Percentiles rank a stretch among this genome's conserved stretches.
Evolutionary conservation across 352 stramenopile genomes (phyloP).

Genomic region (Phytophthora tentaculata): DNA sequence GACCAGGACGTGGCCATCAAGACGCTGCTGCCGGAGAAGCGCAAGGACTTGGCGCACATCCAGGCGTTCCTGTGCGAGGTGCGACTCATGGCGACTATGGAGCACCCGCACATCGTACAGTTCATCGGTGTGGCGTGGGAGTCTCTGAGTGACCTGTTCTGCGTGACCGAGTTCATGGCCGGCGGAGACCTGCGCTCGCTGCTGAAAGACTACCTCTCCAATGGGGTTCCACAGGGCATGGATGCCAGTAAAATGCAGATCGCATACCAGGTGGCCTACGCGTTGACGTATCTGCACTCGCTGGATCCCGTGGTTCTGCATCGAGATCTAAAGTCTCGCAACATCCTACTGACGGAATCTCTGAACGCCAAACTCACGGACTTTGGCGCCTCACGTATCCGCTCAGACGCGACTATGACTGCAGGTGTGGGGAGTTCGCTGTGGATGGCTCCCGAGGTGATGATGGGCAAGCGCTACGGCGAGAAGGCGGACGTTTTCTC

Average conservation of each 20-base stretch:
- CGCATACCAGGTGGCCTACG: slow-evolving; percentile 36
- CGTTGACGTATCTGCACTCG: too few species aligned
- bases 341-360: slow-evolving; percentile 54
- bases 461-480: too few species aligned
- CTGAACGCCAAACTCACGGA: slow-evolving; percentile 55
- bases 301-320: too few species aligned
- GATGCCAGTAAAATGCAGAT: slow-evolving; percentile 40
- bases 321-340: slow-evolving; percentile 71
- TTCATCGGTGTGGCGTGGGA: too few species aligned
- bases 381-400: slow-evolving; percentile 44
- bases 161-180: slow-evolving; percentile 57
- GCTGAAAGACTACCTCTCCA: slow-evolving; percentile 32
- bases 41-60: slow-evolving; percentile 46
- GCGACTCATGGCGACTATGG: slow-evolving; percentile 43
- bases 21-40: slow-evolving; percentile 44
- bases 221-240: slow-evolving; percentile 23
- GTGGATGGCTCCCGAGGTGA: too few species aligned
- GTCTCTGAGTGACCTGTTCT: slow-evolving; percentile 51
- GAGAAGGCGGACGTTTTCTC: too few species aligned
- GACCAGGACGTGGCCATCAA: slow-evolving; percentile 49
- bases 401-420: slow-evolving; percentile 36
- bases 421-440: slow-evolving; percentile 26
- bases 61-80: slow-evolving; percentile 52
- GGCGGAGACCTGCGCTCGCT: slow-evolving; percentile 50
- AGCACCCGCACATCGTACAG: slow-evolving; percentile 60